These are phyloP conservation scores for Anethum foeniculum DNA, from an alignment of 140 eudicot genomes.

Conservation along the genomic window DNA sequence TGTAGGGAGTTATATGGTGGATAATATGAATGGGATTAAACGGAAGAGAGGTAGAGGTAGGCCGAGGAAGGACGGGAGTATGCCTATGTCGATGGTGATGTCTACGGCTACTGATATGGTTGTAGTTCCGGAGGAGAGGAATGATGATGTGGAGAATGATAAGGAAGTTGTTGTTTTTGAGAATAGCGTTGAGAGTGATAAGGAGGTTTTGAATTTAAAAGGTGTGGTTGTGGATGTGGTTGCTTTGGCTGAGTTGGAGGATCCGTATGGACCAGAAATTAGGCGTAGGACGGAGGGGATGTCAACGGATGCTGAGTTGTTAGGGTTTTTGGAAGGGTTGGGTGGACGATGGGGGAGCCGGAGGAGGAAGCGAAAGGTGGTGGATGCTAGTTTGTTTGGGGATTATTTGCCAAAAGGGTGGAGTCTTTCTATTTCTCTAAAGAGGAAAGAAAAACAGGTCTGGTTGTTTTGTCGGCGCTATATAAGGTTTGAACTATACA, in stretches of 20 bases:
- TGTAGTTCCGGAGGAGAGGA: constrained; percentile 7
- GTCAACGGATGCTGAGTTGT: constrained; percentile 42
- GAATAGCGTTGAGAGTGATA: constrained; percentile 39
- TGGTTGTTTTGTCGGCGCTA: constrained; percentile 78
- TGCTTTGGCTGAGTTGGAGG: constrained; percentile 39
- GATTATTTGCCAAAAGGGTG: constrained; percentile 65
- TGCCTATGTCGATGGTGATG: neutral
- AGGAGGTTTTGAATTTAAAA: constrained; percentile 41
- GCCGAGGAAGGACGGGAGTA: constrained; percentile 14
- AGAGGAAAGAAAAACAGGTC: constrained; percentile 53
- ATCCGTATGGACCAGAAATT: constrained; percentile 57
- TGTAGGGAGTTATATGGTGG: neutral
- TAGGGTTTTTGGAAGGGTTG: constrained; percentile 53
- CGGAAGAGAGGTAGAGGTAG: constrained; percentile 36
- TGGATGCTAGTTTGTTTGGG: constrained; percentile 69
- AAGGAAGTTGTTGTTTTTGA: constrained; percentile 15
- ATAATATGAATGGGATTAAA: neutral
- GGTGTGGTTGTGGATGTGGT: constrained; percentile 46
- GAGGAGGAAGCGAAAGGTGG: constrained; percentile 71
- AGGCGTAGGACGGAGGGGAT: constrained; percentile 49
- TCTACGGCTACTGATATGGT: neutral
- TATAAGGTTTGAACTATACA: constrained; percentile 47
- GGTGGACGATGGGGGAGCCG: constrained; percentile 73
- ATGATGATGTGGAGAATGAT: constrained; percentile 18
- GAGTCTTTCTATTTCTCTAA: constrained; percentile 51